phyloP scores from a whole-genome alignment of 2,329 filamentous ascomycete genomes.

The Aureobasidium uvarum region DNA sequence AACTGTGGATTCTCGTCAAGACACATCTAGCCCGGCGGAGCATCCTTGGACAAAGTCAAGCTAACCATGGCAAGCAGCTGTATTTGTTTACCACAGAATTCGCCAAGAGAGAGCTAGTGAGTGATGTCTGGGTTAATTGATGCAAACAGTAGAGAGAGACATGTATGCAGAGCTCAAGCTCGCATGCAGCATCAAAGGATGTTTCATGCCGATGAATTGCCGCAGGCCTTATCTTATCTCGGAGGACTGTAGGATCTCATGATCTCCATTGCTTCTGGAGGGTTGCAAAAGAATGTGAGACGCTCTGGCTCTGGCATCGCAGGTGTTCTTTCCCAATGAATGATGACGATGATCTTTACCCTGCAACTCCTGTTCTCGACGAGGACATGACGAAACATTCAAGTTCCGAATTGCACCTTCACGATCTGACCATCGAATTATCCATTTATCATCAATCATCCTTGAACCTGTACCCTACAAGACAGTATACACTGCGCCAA shows the following conservation, averaged over 20 bases:
- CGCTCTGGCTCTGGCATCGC: background rate
- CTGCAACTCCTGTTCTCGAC: background rate
- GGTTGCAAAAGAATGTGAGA: background rate
- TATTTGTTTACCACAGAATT: background rate
- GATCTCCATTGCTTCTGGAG: background rate
- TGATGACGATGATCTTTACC: background rate
- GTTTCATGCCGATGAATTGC: conserved; percentile 2
- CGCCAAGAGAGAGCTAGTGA: background rate
- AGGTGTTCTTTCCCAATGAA: background rate
- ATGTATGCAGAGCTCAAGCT: background rate
- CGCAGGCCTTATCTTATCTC: conserved; percentile 5
- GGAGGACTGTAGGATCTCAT: background rate
- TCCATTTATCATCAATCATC: background rate
- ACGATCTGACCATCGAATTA: background rate
- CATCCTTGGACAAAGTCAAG: background rate
- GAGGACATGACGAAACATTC: background rate
- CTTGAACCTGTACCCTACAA: background rate
- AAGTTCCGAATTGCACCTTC: no score
- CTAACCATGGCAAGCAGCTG: background rate
- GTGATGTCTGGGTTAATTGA: background rate
- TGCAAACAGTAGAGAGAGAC: background rate
- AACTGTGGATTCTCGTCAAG: background rate
- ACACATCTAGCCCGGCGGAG: background rate
- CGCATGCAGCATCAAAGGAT: background rate
- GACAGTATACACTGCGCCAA: background rate